These are phyloP conservation scores for Coniella lustricola DNA, from an alignment of 2,329 filamentous ascomycete genomes.

Conservation along the genomic window DNA sequence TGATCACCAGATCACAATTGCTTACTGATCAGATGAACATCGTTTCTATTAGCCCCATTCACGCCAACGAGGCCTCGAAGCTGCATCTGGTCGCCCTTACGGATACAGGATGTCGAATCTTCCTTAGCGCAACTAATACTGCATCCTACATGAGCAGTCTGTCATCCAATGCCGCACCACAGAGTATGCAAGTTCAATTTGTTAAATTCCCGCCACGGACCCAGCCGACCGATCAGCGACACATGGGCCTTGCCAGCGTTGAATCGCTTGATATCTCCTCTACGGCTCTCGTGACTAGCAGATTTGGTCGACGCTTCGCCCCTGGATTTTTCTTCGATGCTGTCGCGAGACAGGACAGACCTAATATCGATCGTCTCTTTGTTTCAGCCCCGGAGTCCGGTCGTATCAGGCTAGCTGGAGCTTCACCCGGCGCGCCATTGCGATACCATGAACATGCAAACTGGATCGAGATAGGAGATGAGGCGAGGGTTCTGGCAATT, in stretches of 20 bases:
- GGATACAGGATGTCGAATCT: slow-evolving; percentile 82
- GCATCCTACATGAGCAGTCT: slow-evolving; percentile 58
- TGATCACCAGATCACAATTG: slow-evolving; percentile 67
- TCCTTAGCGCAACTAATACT: slow-evolving; percentile 81
- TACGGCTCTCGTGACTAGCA: slow-evolving; percentile 40
- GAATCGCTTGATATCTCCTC: slow-evolving; percentile 41
- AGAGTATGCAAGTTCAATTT: slow-evolving; percentile 96
- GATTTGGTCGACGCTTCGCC: slow-evolving; percentile 57
- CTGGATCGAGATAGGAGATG: slow-evolving; percentile 62
- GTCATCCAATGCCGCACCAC: slow-evolving; percentile 60
- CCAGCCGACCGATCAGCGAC: background rate
- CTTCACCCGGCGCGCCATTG: slow-evolving; percentile 38
- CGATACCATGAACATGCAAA: slow-evolving; percentile 72
- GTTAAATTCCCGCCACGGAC: slow-evolving; percentile 80
- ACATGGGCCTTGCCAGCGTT: slow-evolving; percentile 33
- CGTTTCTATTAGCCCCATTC: slow-evolving; percentile 79
- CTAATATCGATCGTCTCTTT: slow-evolving; percentile 64
- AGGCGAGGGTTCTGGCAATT: slow-evolving; percentile 63
- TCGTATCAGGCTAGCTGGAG: slow-evolving; percentile 59
- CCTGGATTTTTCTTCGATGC: slow-evolving; percentile 92
- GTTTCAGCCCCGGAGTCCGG: slow-evolving; percentile 83
- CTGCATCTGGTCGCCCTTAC: slow-evolving; percentile 88
- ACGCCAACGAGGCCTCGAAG: slow-evolving; percentile 69
- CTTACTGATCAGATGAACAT: slow-evolving; percentile 65
- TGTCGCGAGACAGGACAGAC: slow-evolving; percentile 47